Base-by-base conservation (phyloP, 2,329 filamentous ascomycete genomes). In the Tolypocladium nubicola region DNA sequence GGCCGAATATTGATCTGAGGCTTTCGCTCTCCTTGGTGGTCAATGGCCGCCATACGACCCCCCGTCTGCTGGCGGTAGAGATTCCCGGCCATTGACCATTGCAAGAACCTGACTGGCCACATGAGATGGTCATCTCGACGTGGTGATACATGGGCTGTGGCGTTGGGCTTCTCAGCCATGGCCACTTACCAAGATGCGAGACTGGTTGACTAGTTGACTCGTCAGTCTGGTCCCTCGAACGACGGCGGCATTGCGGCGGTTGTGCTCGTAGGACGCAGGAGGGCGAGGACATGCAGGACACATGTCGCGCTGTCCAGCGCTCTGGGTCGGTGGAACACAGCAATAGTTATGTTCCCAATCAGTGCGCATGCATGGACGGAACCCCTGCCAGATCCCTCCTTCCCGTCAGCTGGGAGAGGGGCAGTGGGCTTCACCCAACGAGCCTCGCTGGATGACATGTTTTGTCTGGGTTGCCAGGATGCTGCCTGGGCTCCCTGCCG, bases 201-300 rank as follows among this genome's bases (percentile, higher is more conserved):
- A 49, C 16, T 10, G 23, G 8, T 30, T 10, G 19, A n/a, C 16
- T 6, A 11, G 11, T 26, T 30, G 43, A 47, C 43, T 16, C 10
- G 40, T 13, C 40, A 43, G 41, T 26, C 41, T 5, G 10, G 41
- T n/a, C 26, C 13, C 16, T 7, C 21, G 45, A 5, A 33, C 45
- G 14, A 52, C 47, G 47, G 30, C 30, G 47, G 30, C 47, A 37
- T 37, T 52, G 30, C 47, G 47, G 47, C 47, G 47, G 19, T n/a
- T 37, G 30, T 14, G 33, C 45, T 26, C 4, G 26, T 16, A 64
- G 53, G 54, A 55, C 45, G 58, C 57, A 66, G 63, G 60, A 66
- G 62, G 41, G 37, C 23, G 39, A 33, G 21, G 19, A 21, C 33
- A 35, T 55, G 30, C 47, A 40, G 40, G 26, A 53, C 52, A 54